Percentiles rank a stretch among this genome's conserved stretches.
phyloP scores from a whole-genome alignment of 1,139 yeast species.

The Saccharomyces hybrid region DNA sequence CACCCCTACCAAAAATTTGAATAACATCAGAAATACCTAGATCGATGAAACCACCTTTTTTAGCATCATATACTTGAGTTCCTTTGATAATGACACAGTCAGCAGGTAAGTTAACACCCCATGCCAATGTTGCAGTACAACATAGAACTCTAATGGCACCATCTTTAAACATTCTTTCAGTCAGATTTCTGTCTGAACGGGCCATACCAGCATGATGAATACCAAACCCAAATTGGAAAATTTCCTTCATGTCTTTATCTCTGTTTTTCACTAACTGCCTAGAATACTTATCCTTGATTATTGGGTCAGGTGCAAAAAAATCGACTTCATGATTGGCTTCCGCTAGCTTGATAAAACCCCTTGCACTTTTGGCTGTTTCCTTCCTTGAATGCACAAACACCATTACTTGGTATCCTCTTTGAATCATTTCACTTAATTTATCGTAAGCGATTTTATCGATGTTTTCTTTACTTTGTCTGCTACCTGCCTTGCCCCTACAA shows the following conservation, averaged over 20 bases:
- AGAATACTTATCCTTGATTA: constrained; percentile 39
- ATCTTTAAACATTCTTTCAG: constrained; percentile 76
- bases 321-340: constrained; percentile 47
- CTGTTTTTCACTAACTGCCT: constrained; percentile 70
- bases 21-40: constrained; percentile 94
- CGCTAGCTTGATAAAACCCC: constrained; percentile 68
- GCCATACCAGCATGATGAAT: constrained; percentile 98
- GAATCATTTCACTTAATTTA: constrained; percentile 59
- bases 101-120: constrained; percentile 99
- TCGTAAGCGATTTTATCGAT: constrained; percentile 73
- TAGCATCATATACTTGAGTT: constrained; percentile 90
- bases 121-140: constrained; percentile 96
- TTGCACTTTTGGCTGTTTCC: constrained; percentile 81
- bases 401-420: constrained; percentile 85
- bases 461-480: constrained; percentile 64
- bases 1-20: constrained; percentile 98
- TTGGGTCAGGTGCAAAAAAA: constrained; percentile 51
- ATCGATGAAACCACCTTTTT: constrained; percentile 90
- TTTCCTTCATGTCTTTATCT: constrained; percentile 72
- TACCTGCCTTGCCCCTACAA: constrained; percentile 76
- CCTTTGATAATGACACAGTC: constrained; percentile 96
- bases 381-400: constrained; percentile 93
- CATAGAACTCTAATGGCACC: constrained; percentile 89
- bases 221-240: constrained; percentile 81
- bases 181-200: constrained; percentile 79